phyloP scores from a whole-genome alignment of 768 basidiomycete species.

The Mycena crocata region DNA sequence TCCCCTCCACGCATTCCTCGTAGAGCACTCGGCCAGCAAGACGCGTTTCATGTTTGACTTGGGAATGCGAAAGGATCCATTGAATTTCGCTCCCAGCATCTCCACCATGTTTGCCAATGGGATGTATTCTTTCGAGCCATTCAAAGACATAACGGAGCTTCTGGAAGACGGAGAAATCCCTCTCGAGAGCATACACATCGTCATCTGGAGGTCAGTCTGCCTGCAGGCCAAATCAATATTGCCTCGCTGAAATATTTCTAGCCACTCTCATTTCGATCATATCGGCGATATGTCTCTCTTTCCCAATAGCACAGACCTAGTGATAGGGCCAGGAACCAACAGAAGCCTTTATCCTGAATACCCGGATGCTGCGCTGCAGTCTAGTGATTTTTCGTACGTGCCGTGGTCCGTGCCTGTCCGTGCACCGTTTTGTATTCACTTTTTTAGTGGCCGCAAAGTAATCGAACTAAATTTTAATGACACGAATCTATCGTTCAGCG shows the following conservation, averaged over 20 bases:
- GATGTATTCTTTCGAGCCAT: constrained; percentile 8
- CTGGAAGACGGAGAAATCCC: constrained; percentile 25
- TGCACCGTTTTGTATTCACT: neutral
- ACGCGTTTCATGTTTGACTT: constrained; percentile 30
- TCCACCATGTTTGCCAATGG: constrained; percentile 9
- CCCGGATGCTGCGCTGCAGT: constrained; percentile 16
- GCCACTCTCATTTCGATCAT: constrained; percentile 32
- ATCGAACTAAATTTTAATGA: constrained; percentile 18
- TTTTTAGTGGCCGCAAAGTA: constrained; percentile 24
- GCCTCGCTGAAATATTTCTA: neutral
- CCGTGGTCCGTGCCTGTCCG: too few relatives aligned
- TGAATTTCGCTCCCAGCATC: constrained; percentile 25
- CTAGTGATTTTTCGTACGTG: constrained; percentile 33
- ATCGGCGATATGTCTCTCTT: constrained; percentile 25
- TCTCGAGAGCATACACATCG: constrained; percentile 27
- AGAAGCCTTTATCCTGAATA: constrained; percentile 26
- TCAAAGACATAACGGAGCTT: constrained; percentile 30
- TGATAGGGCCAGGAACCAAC: constrained; percentile 29
- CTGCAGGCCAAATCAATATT: neutral
- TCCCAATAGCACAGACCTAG: constrained; percentile 21
- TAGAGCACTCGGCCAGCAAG: constrained; percentile 21
- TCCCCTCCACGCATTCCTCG: constrained; percentile 25
- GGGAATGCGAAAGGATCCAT: constrained; percentile 19
- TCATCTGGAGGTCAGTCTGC: constrained; percentile 24
- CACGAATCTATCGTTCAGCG: constrained; percentile 22